phyloP scores from a whole-genome alignment of 352 stramenopile species.

The Phytopythium helicoides region DNA sequence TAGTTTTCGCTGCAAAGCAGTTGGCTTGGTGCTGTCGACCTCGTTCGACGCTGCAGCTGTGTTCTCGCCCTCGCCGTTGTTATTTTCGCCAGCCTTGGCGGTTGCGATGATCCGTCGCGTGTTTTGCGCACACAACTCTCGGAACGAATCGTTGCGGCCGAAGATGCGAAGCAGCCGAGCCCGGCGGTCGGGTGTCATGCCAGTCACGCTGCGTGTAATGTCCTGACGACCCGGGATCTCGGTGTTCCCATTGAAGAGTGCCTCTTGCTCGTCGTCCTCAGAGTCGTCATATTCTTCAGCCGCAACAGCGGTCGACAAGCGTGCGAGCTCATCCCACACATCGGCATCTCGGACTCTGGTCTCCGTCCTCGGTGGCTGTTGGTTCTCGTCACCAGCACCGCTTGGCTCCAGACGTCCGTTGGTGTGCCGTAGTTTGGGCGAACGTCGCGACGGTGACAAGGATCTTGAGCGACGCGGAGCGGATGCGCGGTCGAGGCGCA shows the following conservation, averaged over 20 bases:
- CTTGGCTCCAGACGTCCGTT: conserved; percentile 16
- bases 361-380: conserved; percentile 1
- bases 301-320: not conserved
- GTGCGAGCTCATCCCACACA: not conserved
- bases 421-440: conserved; percentile 26
- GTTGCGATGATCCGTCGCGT: conserved; percentile 26
- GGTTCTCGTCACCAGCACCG: too few relatives aligned
- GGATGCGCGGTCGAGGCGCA: not conserved
- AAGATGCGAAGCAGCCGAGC: conserved; percentile 22
- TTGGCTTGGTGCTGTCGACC: not conserved
- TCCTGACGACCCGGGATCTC: not conserved
- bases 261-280: not conserved
- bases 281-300: not conserved
- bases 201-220: not conserved
- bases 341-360: conserved; percentile 1
- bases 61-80: not conserved
- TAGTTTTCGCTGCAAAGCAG: conserved; percentile 22
- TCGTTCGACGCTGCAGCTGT: too few relatives aligned
- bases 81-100: conserved; percentile 1
- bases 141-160: conserved; percentile 24
- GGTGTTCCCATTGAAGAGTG: not conserved
- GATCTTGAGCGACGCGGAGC: conserved; percentile 14
- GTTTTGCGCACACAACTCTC: conserved; percentile 21
- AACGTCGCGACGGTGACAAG: conserved; percentile 19
- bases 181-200: not conserved